These are phyloP conservation scores for Vaccinium darrowii DNA, from an alignment of 148 eudicot genomes.

Conservation along the genomic window DNA sequence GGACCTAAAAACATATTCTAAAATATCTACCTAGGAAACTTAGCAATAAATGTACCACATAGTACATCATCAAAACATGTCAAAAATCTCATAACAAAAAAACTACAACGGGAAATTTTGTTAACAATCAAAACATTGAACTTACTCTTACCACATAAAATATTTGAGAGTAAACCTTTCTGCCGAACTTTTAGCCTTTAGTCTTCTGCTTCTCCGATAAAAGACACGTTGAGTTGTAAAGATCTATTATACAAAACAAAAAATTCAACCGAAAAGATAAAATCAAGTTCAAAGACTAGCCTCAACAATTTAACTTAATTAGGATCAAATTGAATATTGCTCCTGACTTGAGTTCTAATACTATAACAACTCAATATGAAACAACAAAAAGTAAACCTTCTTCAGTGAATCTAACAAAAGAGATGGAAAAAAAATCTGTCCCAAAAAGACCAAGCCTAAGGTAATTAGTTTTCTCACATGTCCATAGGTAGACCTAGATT, in stretches of 20 bases:
- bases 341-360: background rate
- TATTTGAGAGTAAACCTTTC: slow-evolving; percentile 43
- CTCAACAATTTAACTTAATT: slow-evolving; percentile 19
- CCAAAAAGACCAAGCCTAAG: background rate
- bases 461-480: background rate
- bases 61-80: background rate
- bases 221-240: slow-evolving; percentile 54
- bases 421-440: background rate
- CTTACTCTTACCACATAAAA: slow-evolving; percentile 57
- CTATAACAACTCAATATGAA: background rate
- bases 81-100: slow-evolving; percentile 1
- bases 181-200: slow-evolving; percentile 51
- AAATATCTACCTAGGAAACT: background rate
- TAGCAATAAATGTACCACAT: background rate
- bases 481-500: background rate
- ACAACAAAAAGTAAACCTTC: background rate
- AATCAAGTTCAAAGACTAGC: slow-evolving; percentile 45
- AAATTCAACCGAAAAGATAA: slow-evolving; percentile 36
- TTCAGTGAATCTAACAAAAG: background rate
- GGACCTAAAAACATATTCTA: background rate
- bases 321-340: slow-evolving; percentile 1
- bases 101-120: slow-evolving; percentile 17
- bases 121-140: slow-evolving; percentile 27
- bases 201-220: slow-evolving; percentile 61
- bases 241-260: slow-evolving; percentile 51